Base-by-base conservation (phyloP, 2,329 filamentous ascomycete genomes). In the Pseudopyricularia javanii region DNA sequence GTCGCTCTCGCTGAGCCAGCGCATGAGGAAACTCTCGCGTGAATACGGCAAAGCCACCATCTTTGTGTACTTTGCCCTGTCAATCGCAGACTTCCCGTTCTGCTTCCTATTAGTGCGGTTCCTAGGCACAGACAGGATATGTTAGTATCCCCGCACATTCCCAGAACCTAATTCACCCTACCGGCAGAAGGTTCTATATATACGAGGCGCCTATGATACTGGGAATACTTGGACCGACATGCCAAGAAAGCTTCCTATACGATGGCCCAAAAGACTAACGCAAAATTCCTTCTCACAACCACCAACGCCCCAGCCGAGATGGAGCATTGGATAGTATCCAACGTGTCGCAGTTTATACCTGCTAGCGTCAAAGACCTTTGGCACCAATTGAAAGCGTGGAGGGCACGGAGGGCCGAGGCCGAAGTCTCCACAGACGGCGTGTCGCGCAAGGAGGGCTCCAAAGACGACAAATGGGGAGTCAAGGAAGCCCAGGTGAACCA, bases 21-120 rank as follows among this genome's bases (percentile, higher is more conserved):
- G 85, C 26, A 72, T 97, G 64, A 90, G 85, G 68, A 89, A 88
- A 64, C 78, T 98, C 47, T 90, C 86, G 3, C 83, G 85, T 57
- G 91, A 97, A 67, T 98, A 98, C 67, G 93, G 93, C 40, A 97
- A 91, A 89, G 79, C 87, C 3, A 91, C 91, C 1, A 69, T 96
- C 5, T 91, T 90, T n/a, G 88, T 98, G 14, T 98, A 98, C 68
- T 68, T 96, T 11, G 75, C 75, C 1, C 71, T 98, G 53, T 91
- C 87, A 43, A 85, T 87, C 35, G 71, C 95, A 51, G 93, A 98
- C 69, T 95, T 97, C 59, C 93, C 93, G 0, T 88, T 97, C 65
- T 97, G 91, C 70, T 98, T 95, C 71, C 70, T 95, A 53, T 81
- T 93, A 9, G 93, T 98, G 48, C 80, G 85, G 54, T 72, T 83